phyloP scores from a whole-genome alignment of 78 protist species.

The Anaeramoeba flamelloides region DNA sequence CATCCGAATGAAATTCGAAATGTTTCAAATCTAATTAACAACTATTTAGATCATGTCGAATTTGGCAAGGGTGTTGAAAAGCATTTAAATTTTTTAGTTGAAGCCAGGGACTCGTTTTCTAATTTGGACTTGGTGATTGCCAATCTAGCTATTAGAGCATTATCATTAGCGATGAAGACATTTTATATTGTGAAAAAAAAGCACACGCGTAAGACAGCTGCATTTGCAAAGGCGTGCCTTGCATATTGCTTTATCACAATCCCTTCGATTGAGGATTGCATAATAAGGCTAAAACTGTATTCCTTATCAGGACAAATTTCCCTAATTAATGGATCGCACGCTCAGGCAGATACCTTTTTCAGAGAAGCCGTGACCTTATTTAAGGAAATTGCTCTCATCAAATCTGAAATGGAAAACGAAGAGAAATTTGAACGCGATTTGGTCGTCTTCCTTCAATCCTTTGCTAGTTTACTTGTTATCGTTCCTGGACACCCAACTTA shows the following conservation, averaged over 20 bases:
- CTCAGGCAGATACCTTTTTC: constrained; percentile 61
- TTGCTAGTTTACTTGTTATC: constrained; percentile 20
- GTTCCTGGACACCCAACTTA: constrained; percentile 67
- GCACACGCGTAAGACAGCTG: constrained; percentile 45
- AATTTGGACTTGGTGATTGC: constrained; percentile 48
- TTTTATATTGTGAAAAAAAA: constrained; percentile 25
- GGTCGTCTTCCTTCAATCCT: constrained; percentile 1
- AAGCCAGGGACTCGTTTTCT: constrained; percentile 40
- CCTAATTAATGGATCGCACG: constrained; percentile 18
- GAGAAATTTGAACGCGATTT: constrained; percentile 30
- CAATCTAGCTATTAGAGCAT: constrained; percentile 26
- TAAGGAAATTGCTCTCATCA: constrained; percentile 27
- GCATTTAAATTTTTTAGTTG: constrained; percentile 52
- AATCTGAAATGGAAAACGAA: neutral
- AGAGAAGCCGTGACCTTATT: constrained; percentile 42
- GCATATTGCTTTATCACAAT: constrained; percentile 56
- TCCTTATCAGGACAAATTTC: constrained; percentile 14
- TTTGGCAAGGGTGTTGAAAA: constrained; percentile 49
- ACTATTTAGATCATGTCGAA: constrained; percentile 28
- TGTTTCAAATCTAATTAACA: constrained; percentile 25
- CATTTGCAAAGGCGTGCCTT: constrained; percentile 45
- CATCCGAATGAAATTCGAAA: constrained; percentile 51
- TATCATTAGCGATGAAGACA: constrained; percentile 29
- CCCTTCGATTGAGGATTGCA: constrained; percentile 46
- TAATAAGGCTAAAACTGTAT: constrained; percentile 34